A percentile compares a stretch with the other conserved stretches of the same genome.
Evolutionary conservation across 2,329 filamentous ascomycete genomes (phyloP).

Genomic region (Dothidotthia symphoricarpi): DNA sequence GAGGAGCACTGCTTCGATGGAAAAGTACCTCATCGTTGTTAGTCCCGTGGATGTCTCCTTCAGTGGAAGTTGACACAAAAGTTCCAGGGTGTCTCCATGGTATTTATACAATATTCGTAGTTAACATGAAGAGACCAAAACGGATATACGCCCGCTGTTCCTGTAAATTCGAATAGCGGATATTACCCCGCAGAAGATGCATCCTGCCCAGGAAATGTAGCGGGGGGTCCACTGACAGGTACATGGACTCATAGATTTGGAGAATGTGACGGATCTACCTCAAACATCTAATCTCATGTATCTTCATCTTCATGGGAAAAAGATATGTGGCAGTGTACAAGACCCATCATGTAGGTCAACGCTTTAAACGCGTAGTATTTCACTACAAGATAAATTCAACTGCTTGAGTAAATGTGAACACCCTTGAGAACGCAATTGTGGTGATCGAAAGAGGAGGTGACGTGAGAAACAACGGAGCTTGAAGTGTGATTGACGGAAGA

Average conservation of each 20-base stretch:
- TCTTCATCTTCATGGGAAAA: too few relatives aligned
- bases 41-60: not conserved
- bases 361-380: not conserved
- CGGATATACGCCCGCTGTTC: not conserved
- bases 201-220: conserved; percentile 4
- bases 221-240: conserved; percentile 2
- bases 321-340: not conserved
- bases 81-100: not conserved
- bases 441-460: not conserved
- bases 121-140: conserved; percentile 6
- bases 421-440: not conserved
- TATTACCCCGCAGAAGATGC: conserved; percentile 11
- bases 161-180: not conserved
- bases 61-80: not conserved
- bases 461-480: not conserved
- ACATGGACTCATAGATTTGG: not conserved
- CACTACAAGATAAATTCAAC: not conserved
- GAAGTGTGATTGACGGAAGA: conserved; percentile 29
- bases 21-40: conserved; percentile 13
- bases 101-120: conserved; percentile 2
- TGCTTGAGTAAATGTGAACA: not conserved
- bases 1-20: conserved; percentile 14
- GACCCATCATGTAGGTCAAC: too few relatives aligned
- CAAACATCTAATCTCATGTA: too few relatives aligned
- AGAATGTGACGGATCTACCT: not conserved